phyloP scores from a whole-genome alignment of 768 basidiomycete genomes.

The Scleroderma bovista region DNA sequence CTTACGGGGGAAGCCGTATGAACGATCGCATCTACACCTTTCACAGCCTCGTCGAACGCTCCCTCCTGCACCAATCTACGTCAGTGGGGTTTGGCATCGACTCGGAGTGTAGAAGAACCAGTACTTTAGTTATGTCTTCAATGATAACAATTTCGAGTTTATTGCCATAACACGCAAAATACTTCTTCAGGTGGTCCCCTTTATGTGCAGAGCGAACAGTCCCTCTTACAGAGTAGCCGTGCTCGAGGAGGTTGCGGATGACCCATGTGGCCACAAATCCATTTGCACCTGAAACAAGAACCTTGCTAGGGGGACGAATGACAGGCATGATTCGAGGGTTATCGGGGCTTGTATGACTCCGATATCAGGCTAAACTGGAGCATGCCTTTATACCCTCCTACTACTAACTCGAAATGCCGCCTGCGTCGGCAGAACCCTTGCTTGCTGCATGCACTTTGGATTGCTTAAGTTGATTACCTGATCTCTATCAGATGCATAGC shows the following conservation, averaged over 20 bases:
- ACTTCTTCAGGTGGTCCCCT: neutral
- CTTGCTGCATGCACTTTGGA: too few relatives aligned
- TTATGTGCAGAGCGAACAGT: slow-evolving; percentile 64
- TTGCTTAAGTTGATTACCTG: too few relatives aligned
- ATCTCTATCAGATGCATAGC: too few relatives aligned
- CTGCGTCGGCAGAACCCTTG: too few relatives aligned
- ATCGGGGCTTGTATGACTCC: too few relatives aligned
- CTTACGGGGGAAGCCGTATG: slow-evolving; percentile 66
- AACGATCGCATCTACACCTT: slow-evolving; percentile 65
- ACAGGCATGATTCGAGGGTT: slow-evolving; percentile 23
- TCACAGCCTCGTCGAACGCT: slow-evolving; percentile 76
- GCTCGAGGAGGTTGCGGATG: slow-evolving; percentile 48
- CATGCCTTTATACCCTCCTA: too few relatives aligned
- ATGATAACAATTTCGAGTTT: slow-evolving; percentile 63
- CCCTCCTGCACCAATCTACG: slow-evolving; percentile 39
- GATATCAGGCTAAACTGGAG: too few relatives aligned
- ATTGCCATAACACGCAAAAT: slow-evolving; percentile 49
- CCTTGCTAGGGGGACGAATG: slow-evolving; percentile 21
- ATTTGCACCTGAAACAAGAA: slow-evolving; percentile 26
- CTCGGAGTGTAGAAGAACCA: slow-evolving; percentile 4
- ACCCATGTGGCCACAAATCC: slow-evolving; percentile 40
- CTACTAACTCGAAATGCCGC: too few relatives aligned
- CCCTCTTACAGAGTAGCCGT: slow-evolving; percentile 59
- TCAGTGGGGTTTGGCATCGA: neutral
- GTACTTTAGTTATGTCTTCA: slow-evolving; percentile 66